Conservation (phyloP, 1,284 basidiomycete genomes). For the Mycena sp. region DNA sequence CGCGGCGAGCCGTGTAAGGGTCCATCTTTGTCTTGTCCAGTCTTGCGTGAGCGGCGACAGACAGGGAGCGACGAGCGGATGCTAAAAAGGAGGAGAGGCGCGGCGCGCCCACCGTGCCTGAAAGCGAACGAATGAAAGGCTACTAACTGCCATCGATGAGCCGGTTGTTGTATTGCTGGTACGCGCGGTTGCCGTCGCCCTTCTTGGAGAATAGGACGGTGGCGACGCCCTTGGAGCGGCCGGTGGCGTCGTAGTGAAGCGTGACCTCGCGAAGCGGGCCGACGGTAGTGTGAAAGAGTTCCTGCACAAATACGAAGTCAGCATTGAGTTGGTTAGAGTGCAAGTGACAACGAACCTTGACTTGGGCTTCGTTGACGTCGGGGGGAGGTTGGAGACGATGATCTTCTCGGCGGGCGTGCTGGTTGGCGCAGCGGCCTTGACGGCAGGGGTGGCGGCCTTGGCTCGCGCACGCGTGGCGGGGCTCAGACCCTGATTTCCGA, state of each 20-base stretch:
- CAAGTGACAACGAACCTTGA: constrained; percentile 69
- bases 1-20: constrained; percentile 10
- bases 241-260: constrained; percentile 87
- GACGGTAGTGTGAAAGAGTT: constrained; percentile 92
- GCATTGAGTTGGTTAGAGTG: not conserved
- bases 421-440: constrained; percentile 50
- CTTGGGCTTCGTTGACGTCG: constrained; percentile 94
- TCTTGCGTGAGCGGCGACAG: constrained; percentile 15
- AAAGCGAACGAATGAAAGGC: constrained; percentile 63
- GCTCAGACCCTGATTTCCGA: constrained; percentile 59
- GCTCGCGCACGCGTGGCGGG: constrained; percentile 65
- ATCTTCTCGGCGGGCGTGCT: constrained; percentile 80
- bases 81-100: constrained; percentile 17
- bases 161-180: constrained; percentile 95
- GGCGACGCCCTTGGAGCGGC: constrained; percentile 91
- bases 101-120: too few relatives aligned
- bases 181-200: constrained; percentile 93
- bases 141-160: constrained; percentile 99
- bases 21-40: not conserved
- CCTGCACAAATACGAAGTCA: constrained; percentile 58
- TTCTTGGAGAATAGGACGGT: constrained; percentile 88
- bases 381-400: constrained; percentile 94
- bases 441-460: constrained; percentile 51
- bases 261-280: constrained; percentile 87
- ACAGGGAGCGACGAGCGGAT: constrained; percentile 29